phyloP scores from a whole-genome alignment of 2,329 filamentous ascomycete species.

The Hymenoscyphus repandus region DNA sequence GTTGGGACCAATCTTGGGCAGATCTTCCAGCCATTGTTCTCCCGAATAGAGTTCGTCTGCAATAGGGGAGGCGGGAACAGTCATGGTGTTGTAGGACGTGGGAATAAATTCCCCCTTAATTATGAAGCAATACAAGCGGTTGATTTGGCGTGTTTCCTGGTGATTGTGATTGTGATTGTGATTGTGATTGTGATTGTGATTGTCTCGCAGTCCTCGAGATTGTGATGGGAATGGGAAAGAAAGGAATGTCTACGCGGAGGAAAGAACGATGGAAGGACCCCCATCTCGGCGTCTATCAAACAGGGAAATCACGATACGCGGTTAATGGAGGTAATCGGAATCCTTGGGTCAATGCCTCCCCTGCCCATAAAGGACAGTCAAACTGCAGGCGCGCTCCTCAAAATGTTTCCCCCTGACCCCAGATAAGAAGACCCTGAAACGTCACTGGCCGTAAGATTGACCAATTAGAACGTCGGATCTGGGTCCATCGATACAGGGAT shows the following conservation, averaged over 20 bases:
- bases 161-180: no score
- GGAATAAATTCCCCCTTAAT: no score
- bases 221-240: neutral
- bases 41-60: neutral
- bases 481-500: neutral
- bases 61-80: neutral
- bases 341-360: no score
- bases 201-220: neutral
- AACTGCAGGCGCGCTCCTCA: no score
- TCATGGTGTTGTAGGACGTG: neutral
- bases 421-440: conserved; percentile 1
- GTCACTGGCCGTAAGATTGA: neutral
- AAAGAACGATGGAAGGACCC: neutral
- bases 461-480: neutral
- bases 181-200: no score
- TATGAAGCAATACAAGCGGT: neutral
- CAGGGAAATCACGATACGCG: conserved; percentile 3
- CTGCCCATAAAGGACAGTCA: no score
- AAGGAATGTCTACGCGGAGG: neutral
- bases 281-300: neutral
- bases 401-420: no score
- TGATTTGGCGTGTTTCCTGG: no score
- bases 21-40: conserved; percentile 13
- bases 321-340: neutral
- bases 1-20: conserved; percentile 51